Percentiles rank a stretch among this genome's conserved stretches.
Conservation (phyloP, 495 filamentous ascomycete species). For the Talaromyces proteolyticus region DNA sequence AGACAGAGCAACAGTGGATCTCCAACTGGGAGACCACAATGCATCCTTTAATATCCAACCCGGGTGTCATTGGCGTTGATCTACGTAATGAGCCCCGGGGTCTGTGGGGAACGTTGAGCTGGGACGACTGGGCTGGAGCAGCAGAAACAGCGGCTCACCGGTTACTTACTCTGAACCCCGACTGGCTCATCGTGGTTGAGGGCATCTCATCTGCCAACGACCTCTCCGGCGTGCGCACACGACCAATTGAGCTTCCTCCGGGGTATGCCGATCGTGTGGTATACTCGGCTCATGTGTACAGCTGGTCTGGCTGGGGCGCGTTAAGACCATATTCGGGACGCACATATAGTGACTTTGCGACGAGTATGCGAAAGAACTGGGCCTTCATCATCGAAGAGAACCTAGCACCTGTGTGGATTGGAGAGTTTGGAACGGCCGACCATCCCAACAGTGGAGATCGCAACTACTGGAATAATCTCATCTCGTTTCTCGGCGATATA, state of each 20-base stretch:
- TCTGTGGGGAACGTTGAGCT: slow-evolving; percentile 57
- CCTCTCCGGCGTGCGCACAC: slow-evolving; percentile 35
- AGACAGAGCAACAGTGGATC: slow-evolving; percentile 54
- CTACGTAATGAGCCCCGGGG: slow-evolving; percentile 57
- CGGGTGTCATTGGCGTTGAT: slow-evolving; percentile 51
- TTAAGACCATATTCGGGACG: slow-evolving; percentile 45
- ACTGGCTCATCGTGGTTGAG: slow-evolving; percentile 59
- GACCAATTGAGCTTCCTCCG: slow-evolving; percentile 44
- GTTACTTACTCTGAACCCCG: slow-evolving; percentile 45
- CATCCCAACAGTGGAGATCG: slow-evolving; percentile 40
- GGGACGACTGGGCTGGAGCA: slow-evolving; percentile 50
- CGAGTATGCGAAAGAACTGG: slow-evolving; percentile 55
- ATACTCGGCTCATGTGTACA: slow-evolving; percentile 58
- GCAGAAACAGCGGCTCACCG: slow-evolving; percentile 50
- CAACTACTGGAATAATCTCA: slow-evolving; percentile 54
- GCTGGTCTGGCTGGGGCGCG: slow-evolving; percentile 58
- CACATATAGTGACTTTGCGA: slow-evolving; percentile 48
- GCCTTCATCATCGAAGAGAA: slow-evolving; percentile 51
- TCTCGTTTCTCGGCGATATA: slow-evolving; percentile 44
- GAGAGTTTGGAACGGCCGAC: slow-evolving; percentile 51
- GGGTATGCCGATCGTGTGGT: slow-evolving; percentile 46
- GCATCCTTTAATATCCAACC: slow-evolving; percentile 41
- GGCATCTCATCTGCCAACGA: slow-evolving; percentile 56
- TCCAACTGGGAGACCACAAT: slow-evolving; percentile 55
- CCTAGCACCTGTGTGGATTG: slow-evolving; percentile 55